Base-by-base conservation (phyloP, 768 basidiomycete species). In the Suillus ampliporus region DNA sequence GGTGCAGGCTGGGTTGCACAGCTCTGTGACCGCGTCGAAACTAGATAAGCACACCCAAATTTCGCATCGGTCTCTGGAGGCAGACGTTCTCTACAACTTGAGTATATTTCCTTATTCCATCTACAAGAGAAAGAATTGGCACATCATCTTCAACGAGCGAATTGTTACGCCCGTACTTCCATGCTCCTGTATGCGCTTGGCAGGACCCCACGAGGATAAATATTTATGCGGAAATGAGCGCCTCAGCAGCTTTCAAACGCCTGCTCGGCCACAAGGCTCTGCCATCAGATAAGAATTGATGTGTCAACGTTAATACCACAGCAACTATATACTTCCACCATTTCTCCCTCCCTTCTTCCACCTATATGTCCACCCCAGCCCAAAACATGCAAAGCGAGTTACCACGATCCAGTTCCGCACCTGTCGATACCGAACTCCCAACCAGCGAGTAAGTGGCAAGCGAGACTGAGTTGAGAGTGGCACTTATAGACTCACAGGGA, bases 11-110 rank as follows among this genome's bases (percentile, higher is more conserved):
- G 93, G 93, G 89, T 94, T 48, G 88, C 83, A 1, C 79, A 88
- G 65, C 60, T 95, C 11, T 86, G 94, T 6, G 84, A 91, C 63
- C 76, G 83, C 53, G 86, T 89, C 62, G 90, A 95, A 71, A 73
- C 64, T 93, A 95, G 71, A 67, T 75, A 13, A 90, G 86, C 41
- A 84, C 92, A 3, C 95, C 95, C 2, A 94, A 97, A 69, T 95
- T 89, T 78, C 89, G 91, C 53, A 83, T 87, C 23, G 84, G 81
- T 28, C 79, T 88, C 26, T 96, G 94, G 94, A 85, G 87, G 26
- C 77, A 83, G 61, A 77, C 83, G 7, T 96, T 92, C 71, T 79
- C 86, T 19, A 89, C 87, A 0, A 69, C 77, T n/a, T 0, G 79
- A 84, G 11, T 96, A 95, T 74, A 68, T 78, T 57, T 71, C 77